A percentile compares a stretch with the other conserved stretches of the same genome.
Conservation (phyloP, 306 rosid genomes). For the Corylus americana region DNA sequence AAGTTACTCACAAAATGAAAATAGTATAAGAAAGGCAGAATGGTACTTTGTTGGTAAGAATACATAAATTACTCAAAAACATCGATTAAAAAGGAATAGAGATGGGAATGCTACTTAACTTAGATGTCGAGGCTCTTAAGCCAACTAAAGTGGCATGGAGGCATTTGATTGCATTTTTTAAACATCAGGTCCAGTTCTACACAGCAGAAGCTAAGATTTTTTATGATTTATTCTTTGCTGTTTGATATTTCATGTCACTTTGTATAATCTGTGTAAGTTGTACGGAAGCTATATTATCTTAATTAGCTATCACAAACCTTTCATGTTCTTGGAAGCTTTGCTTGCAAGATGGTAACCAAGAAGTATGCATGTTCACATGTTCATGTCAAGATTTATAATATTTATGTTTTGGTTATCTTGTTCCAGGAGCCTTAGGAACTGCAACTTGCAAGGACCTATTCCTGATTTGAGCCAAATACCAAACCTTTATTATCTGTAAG, state of each 20-base stretch:
- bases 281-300: neutral
- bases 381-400: neutral
- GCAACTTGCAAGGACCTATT: constrained; percentile 72
- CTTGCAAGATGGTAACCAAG: neutral
- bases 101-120: neutral
- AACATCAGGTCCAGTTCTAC: neutral
- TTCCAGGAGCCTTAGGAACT: constrained; percentile 87
- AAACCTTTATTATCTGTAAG: constrained; percentile 2
- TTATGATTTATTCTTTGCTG: neutral
- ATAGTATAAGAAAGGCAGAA: neutral
- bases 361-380: neutral
- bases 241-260: constrained; percentile 5
- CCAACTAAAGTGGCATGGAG: neutral
- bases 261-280: neutral
- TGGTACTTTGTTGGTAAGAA: neutral
- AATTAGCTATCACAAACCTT: neutral
- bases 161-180: neutral
- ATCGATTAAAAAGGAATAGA: neutral
- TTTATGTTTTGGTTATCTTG: constrained; percentile 28
- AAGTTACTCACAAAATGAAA: neutral
- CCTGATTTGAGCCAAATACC: constrained; percentile 80
- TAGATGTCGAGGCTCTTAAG: neutral
- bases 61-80: neutral
- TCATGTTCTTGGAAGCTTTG: neutral
- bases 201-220: neutral